Percentiles rank a stretch among this genome's conserved stretches.
Conservation (phyloP, 345 rosid genomes). For the Laguncularia racemosa region DNA sequence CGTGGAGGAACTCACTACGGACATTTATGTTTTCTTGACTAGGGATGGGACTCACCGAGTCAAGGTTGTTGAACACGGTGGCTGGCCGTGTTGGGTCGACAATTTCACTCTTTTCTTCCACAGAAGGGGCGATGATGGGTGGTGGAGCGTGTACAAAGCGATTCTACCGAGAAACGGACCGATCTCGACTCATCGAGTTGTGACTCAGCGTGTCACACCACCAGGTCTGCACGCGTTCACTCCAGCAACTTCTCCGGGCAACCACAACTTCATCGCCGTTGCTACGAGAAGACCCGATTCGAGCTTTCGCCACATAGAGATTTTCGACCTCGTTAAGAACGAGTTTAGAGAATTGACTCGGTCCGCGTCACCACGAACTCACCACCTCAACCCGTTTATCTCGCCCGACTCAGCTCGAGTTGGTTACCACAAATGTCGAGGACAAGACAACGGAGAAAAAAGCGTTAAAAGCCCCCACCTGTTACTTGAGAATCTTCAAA, state of each 20-base stretch:
- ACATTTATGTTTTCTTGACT: slow-evolving; percentile 66
- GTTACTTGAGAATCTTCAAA: slow-evolving; percentile 53
- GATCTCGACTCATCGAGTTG: slow-evolving; percentile 34
- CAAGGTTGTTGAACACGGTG: slow-evolving; percentile 77
- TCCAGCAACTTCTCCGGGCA: slow-evolving; percentile 82
- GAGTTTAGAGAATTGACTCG: slow-evolving; percentile 66
- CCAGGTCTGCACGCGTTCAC: slow-evolving; percentile 82
- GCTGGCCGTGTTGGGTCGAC: slow-evolving; percentile 91
- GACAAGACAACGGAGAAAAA: slow-evolving; percentile 25
- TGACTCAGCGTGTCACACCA: slow-evolving; percentile 59
- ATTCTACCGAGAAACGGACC: slow-evolving; percentile 25
- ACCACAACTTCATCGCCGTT: slow-evolving; percentile 61
- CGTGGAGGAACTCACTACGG: slow-evolving; percentile 64
- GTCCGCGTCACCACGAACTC: slow-evolving; percentile 51
- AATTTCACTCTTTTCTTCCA: slow-evolving; percentile 70
- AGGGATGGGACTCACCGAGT: slow-evolving; percentile 63
- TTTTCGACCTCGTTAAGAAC: slow-evolving; percentile 42
- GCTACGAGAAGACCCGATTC: slow-evolving; percentile 63
- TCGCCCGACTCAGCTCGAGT: slow-evolving; percentile 66
- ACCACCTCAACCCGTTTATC: slow-evolving; percentile 80
- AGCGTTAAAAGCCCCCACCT: slow-evolving; percentile 28
- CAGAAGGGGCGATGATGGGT: slow-evolving; percentile 51
- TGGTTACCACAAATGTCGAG: slow-evolving; percentile 85
- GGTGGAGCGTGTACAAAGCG: slow-evolving; percentile 77
- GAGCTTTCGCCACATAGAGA: slow-evolving; percentile 70